Evolutionary conservation across 1,139 yeast species (phyloP).

Genomic region (Kurtzmaniella quercitrusa): DNA sequence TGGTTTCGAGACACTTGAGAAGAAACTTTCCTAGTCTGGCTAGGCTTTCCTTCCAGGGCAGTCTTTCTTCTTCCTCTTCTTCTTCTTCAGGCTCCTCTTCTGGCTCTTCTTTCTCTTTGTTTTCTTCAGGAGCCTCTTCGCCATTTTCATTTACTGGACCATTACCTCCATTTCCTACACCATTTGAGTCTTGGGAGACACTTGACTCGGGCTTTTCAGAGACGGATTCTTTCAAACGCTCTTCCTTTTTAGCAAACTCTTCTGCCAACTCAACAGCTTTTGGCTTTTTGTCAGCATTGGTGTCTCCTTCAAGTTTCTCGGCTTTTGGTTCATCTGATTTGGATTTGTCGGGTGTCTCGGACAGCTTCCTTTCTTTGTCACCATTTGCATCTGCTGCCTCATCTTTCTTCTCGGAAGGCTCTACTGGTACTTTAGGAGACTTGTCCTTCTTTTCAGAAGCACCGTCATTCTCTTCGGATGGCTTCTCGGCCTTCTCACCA

Average conservation of each 20-base stretch:
- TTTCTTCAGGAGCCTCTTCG: conserved; percentile 9
- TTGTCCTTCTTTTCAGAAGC: background rate
- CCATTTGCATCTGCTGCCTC: background rate
- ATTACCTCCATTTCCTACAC: background rate
- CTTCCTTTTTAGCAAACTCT: background rate
- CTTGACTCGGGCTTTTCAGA: background rate
- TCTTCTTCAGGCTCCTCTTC: conserved; percentile 12
- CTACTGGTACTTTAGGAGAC: background rate
- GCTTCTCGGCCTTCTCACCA: background rate
- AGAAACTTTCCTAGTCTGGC: conserved; percentile 25
- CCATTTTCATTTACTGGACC: conserved; percentile 22
- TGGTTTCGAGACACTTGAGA: conserved; percentile 63
- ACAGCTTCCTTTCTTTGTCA: background rate
- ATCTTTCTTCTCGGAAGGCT: background rate
- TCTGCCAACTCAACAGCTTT: background rate
- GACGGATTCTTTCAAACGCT: background rate
- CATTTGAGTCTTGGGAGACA: background rate
- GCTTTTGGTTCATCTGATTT: background rate
- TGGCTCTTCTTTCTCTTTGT: conserved; percentile 4
- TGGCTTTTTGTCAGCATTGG: background rate
- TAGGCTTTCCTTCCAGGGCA: conserved; percentile 10
- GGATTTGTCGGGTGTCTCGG: background rate
- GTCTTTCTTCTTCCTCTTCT: conserved; percentile 12
- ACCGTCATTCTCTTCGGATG: no score
- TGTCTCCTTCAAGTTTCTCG: background rate